Base-by-base conservation (phyloP, 176 grass and related monocot genomes). In the Triticum timopheevii region DNA sequence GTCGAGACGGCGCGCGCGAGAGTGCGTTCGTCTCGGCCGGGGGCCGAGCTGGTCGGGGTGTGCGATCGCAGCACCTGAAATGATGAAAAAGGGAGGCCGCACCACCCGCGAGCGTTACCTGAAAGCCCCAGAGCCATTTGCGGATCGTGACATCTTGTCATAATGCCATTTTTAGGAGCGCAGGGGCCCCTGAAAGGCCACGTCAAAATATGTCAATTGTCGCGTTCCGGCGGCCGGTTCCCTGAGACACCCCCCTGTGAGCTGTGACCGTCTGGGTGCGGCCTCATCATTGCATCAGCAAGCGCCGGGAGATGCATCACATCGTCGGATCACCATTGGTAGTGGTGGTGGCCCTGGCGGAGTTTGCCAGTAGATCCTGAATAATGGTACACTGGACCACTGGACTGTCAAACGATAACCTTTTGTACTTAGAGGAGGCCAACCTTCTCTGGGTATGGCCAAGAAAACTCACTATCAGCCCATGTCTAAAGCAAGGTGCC, bases 41-140 rank as follows among this genome's bases (percentile, higher is more conserved):
- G 45, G 73, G 24, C 73, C 44, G 44, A 27, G 15, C 25, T 52
- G 73, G 73, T 76, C 73, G 73, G 73, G 73, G 34, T 16, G 44
- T 76, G 73, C 73, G 73, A 76, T 76, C 44, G 73, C 45, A 54
- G 73, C 73, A 52, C 44, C 73, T 76, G 73, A 8, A 76, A 52
- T 76, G 73, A 76, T 76, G 73, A 54, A 76, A 76, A 76, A 54
- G 45, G 73, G 40, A 24, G n/a, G n/a, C 70, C 40, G 2, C 73
- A 44, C 69, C 20, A 36, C 68, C 67, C 15, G 31, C 65, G 4
- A 35, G 34, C 68, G 35, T 23, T 36, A 47, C 73, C 16, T 52
- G 25, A 24, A 47, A n/a, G 50, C 47, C 3, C 4, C 10, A 13
- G 3, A 13, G 44, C 45, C 13, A 49, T 15, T 15, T 49, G 45